Base-by-base conservation (phyloP, 2,329 filamentous ascomycete genomes). In the Microcera coccophila region DNA sequence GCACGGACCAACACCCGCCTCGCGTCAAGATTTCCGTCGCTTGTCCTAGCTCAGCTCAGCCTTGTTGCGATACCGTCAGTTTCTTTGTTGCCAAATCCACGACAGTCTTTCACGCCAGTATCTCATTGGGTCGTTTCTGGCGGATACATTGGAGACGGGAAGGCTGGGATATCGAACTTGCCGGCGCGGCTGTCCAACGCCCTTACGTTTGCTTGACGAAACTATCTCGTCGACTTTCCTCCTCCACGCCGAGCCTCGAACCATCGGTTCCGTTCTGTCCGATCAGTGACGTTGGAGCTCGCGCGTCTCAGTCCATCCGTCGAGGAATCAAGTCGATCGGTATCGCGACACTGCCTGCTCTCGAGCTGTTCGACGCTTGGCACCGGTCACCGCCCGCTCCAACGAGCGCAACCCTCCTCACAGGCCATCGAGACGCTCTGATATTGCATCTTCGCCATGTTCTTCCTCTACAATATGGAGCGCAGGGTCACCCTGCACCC, bases 391-490 rank as follows among this genome's bases (percentile, higher is more conserved):
- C n/a, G n/a, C n/a, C n/a, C 16, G 5, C 21, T 31, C 31, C 21
- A 31, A 21, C 20, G 38, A 15, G 21, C 39, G 34, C 21, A 15
- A 38, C 38, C 36, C n/a, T 40, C 42, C 16, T 36, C 36, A 24
- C 48, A 8, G 29, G 15, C 29, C 8, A 24, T 35, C 41, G 36
- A 26, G 12, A 26, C 22, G 7, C 12, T 26, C 7, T 12, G 22
- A 26, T 26, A 32, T 32, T 32, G 8, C 29, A 32, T 15, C 29
- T 10, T 32, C 29, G n/a, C 51, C 58, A 98, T 98, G 93, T 98
- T 97, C 70, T 98, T 98, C 74, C 87, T 98, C 53, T 89, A 95
- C 70, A 91, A 95, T 64, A 85, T 97, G 69, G 90, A 95, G 72
- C 90, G 91, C 64, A 85, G 88, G 62, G 90, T 97, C 60, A 90